A percentile compares a stretch with the other conserved stretches of the same genome.
Conservation (phyloP, 768 basidiomycete genomes). For the Agrocybe pediades region DNA sequence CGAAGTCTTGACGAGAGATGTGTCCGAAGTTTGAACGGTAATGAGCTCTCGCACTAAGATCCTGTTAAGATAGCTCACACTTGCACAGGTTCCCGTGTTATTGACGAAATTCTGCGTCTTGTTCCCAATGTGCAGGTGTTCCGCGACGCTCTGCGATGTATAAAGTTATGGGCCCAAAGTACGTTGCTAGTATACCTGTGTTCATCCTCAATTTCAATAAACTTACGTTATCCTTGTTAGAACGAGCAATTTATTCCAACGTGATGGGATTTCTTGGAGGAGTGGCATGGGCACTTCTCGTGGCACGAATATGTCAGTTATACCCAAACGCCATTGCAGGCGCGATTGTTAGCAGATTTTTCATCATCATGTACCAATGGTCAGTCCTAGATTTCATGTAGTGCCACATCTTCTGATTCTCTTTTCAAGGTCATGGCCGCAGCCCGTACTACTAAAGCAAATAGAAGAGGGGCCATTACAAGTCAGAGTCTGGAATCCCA, state of each 20-base stretch:
- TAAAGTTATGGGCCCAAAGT: slow-evolving; percentile 98
- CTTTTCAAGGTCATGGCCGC: slow-evolving; percentile 88
- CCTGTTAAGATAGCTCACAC: slow-evolving; percentile 12
- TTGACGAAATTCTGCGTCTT: slow-evolving; percentile 91
- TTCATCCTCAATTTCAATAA: not conserved
- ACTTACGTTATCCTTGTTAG: slow-evolving; percentile 38
- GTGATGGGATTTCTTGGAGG: slow-evolving; percentile 97
- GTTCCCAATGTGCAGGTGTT: slow-evolving; percentile 95
- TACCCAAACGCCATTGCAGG: slow-evolving; percentile 95
- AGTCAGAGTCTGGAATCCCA: slow-evolving; percentile 98
- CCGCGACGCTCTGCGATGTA: slow-evolving; percentile 91
- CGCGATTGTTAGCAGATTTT: slow-evolving; percentile 96
- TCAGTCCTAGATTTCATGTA: slow-evolving; percentile 33
- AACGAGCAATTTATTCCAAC: slow-evolving; percentile 96
- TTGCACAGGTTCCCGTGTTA: slow-evolving; percentile 83
- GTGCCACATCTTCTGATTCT: slow-evolving; percentile 5
- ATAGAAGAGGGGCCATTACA: slow-evolving; percentile 94
- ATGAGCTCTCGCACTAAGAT: slow-evolving; percentile 8
- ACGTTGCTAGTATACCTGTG: slow-evolving; percentile 27
- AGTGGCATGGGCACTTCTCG: slow-evolving; percentile 98
- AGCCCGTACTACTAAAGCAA: slow-evolving; percentile 95
- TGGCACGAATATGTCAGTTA: slow-evolving; percentile 98
- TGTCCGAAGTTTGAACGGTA: slow-evolving; percentile 92
- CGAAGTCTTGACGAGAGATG: slow-evolving; percentile 93
- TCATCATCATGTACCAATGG: slow-evolving; percentile 99